phyloP scores from a whole-genome alignment of 2,329 filamentous ascomycete species.

The Aphanoascus verrucosus region DNA sequence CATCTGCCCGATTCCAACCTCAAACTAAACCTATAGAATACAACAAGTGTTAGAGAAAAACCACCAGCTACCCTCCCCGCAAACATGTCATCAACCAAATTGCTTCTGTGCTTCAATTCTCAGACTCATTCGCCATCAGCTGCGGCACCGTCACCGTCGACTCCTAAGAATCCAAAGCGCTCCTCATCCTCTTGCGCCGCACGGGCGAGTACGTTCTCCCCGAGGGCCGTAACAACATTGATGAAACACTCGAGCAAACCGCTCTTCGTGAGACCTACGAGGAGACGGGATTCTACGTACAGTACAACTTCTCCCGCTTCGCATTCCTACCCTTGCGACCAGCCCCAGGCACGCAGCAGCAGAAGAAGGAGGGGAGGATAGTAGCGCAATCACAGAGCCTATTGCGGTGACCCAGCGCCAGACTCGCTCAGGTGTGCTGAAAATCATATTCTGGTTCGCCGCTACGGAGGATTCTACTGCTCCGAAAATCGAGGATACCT shows the following conservation, averaged over 20 bases:
- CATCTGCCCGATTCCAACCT: no score
- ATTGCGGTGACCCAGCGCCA: slow-evolving; percentile 1
- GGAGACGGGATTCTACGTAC: slow-evolving; percentile 15
- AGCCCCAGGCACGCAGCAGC: background rate
- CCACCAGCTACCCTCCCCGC: no score
- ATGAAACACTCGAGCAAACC: slow-evolving; percentile 18
- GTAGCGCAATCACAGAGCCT: background rate
- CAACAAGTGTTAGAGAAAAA: no score
- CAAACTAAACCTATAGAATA: no score
- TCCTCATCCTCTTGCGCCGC: slow-evolving; percentile 13
- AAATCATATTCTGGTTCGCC: slow-evolving; percentile 16
- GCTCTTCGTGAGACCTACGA: slow-evolving; percentile 23
- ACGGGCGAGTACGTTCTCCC: slow-evolving; percentile 19
- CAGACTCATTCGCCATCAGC: slow-evolving; percentile 15
- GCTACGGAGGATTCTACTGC: slow-evolving; percentile 8
- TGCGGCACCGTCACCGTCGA: slow-evolving; percentile 18
- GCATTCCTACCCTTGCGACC: background rate
- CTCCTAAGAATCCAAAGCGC: slow-evolving; percentile 8
- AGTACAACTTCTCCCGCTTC: background rate
- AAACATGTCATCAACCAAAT: no score
- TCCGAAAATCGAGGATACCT: slow-evolving; percentile 10
- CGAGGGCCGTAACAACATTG: slow-evolving; percentile 21
- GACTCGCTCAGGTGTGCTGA: background rate
- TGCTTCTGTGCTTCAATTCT: slow-evolving; percentile 10
- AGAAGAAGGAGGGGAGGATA: background rate